Evolutionary conservation across 2,329 filamentous ascomycete genomes (phyloP).

Genomic region (Penicillium palitans): DNA sequence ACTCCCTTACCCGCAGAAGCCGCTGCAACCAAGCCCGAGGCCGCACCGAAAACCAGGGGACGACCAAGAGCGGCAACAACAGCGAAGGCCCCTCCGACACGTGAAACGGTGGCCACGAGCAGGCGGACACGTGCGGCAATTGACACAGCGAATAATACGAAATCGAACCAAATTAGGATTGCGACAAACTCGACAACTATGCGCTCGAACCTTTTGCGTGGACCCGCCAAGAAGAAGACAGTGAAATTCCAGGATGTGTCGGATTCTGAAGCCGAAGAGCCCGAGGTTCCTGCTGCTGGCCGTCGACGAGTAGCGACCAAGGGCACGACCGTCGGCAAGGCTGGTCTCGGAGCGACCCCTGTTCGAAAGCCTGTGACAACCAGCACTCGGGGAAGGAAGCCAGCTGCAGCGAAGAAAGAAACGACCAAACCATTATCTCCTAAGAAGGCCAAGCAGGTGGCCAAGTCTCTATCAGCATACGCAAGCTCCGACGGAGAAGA

Average conservation of each 20-base stretch:
- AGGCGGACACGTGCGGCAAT: conserved; percentile 16
- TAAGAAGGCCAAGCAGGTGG: conserved; percentile 51
- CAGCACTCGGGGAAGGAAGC: conserved; percentile 32
- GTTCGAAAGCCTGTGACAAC: conserved; percentile 44
- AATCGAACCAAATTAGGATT: conserved; percentile 29
- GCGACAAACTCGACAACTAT: conserved; percentile 32
- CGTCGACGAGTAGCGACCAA: conserved; percentile 28
- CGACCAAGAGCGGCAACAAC: conserved; percentile 31
- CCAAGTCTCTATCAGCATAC: conserved; percentile 41
- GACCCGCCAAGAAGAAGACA: conserved; percentile 44
- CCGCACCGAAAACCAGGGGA: conserved; percentile 29
- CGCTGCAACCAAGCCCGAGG: conserved; percentile 14
- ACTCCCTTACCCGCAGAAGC: conserved; percentile 10
- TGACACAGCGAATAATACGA: conserved; percentile 13
- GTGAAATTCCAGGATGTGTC: conserved; percentile 49
- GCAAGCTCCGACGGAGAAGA: conserved; percentile 44
- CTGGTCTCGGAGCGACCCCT: conserved; percentile 48
- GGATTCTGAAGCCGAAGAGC: conserved; percentile 46
- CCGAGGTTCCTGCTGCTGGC: conserved; percentile 22
- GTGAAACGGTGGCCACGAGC: conserved; percentile 14
- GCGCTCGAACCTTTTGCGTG: conserved; percentile 33
- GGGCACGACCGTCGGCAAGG: conserved; percentile 27
- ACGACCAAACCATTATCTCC: conserved; percentile 46
- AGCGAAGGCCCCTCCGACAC: conserved; percentile 15
- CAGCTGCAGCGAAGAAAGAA: conserved; percentile 34